Evolutionary conservation across 805 yeast genomes (phyloP), one percentile per base, ranked within the genome.

Genomic region (Nakazawaea populi): DNA sequence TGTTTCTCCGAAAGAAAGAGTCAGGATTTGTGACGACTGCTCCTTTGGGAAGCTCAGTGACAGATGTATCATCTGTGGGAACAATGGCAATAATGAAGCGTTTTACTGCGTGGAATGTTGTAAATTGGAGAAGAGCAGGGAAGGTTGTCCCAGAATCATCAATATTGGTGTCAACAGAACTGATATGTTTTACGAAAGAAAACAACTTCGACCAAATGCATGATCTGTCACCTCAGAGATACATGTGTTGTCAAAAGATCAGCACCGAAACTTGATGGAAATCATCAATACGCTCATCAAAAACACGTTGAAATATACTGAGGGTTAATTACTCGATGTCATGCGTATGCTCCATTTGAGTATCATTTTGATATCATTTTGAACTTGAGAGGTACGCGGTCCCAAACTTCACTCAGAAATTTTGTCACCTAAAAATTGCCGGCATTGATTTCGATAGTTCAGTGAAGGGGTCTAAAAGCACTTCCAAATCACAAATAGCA

Each of bases 91-190:
- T 8, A 75, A 76, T 11, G 86, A 83, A 52, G 96, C 97, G 0
- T 86, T 73, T 59, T 92, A 88, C 64, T 91, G 98, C 61, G 74
- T 79, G 55, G 96, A 89, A 62, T 91, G 98, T 65, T 91, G 89
- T 5, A 62, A 79, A 46, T 61, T 79, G 40, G 97, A 90, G 61
- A 82, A 81, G 60, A 89, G 87, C 61, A 71, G 96, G 42, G 97
- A 91, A 64, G 98, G 98, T 0, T 91, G 98, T 69, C 97, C 97
- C 1, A 77, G 84, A 58, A 80, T 91, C 48, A 64, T 85, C 14
- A 91, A 89, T 60, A 71, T 89, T 44, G 97, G 97, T 7, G 79
- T 89, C n/a, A 78, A 82, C 48, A 77, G 81, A 60, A 73, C 83
- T 4, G 96, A 87, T 57, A 70, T 74, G 66, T 79, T 79, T 58